These are phyloP conservation scores for Salix caprea DNA, from an alignment of 345 rosid species.

Conservation along the genomic window DNA sequence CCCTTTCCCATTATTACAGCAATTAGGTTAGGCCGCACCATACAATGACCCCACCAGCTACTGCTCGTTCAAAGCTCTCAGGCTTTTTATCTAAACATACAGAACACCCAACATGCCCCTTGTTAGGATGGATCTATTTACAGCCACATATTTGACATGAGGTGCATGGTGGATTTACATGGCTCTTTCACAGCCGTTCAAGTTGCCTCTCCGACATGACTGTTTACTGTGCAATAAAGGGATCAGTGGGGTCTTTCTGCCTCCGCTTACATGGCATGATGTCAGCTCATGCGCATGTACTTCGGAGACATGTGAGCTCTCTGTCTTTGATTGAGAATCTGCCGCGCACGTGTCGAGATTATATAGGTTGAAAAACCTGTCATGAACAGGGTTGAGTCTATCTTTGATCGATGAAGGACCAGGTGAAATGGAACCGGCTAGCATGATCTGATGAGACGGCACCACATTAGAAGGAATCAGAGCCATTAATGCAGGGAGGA, in stretches of 20 bases:
- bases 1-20: not conserved
- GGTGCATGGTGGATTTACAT: conserved; percentile 24
- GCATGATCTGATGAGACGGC: not conserved
- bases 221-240: not conserved
- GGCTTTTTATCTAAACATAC: not conserved
- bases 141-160: conserved; percentile 37
- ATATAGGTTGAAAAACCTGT: not conserved
- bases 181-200: conserved; percentile 14
- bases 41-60: not conserved
- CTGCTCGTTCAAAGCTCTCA: not conserved
- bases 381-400: not conserved
- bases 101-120: not conserved
- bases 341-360: not conserved
- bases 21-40: not conserved
- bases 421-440: not conserved
- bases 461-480: conserved; percentile 27
- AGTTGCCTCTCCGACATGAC: not conserved
- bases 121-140: conserved; percentile 23
- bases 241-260: not conserved
- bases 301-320: not conserved
- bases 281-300: not conserved
- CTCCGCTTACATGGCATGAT: not conserved
- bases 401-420: not conserved
- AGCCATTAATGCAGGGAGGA: conserved; percentile 42
- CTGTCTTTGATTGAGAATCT: not conserved